A percentile compares a stretch with the other conserved stretches of the same genome.
phyloP scores from a whole-genome alignment of 1,139 yeast species.

The Hemisphaericaspora xylanilytica region DNA sequence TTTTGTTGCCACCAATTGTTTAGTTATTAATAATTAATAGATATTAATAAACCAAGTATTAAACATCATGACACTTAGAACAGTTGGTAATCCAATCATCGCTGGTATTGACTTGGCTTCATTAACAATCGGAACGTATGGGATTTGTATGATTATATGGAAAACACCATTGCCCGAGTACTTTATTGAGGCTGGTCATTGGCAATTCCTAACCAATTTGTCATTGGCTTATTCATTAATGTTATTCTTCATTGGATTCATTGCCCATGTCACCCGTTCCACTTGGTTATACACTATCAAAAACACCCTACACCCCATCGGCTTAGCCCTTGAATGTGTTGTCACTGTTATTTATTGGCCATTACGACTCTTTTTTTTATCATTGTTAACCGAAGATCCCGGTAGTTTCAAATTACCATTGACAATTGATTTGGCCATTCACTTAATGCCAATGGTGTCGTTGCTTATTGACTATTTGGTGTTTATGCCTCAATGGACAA shows the following conservation, averaged over 20 bases:
- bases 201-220: constrained; percentile 67
- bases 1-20: too few relatives aligned
- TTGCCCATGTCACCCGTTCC: constrained; percentile 35
- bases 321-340: constrained; percentile 55
- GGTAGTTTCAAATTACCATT: constrained; percentile 38
- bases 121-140: constrained; percentile 31
- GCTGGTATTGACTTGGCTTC: constrained; percentile 27
- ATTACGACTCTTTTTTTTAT: constrained; percentile 48
- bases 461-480: constrained; percentile 53
- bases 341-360: constrained; percentile 70
- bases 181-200: constrained; percentile 56
- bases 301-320: constrained; percentile 47
- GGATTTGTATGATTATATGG: constrained; percentile 21
- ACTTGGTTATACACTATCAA: constrained; percentile 27
- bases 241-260: constrained; percentile 40
- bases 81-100: constrained; percentile 32
- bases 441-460: constrained; percentile 54
- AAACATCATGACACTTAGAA: constrained; percentile 19
- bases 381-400: constrained; percentile 37
- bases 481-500: constrained; percentile 50
- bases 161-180: constrained; percentile 38
- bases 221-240: constrained; percentile 49
- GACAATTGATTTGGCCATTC: constrained; percentile 55
- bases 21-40: neutral
- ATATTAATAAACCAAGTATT: too few relatives aligned